Conservation (phyloP, 1,284 basidiomycete species). For the Gymnopus androsaceus region DNA sequence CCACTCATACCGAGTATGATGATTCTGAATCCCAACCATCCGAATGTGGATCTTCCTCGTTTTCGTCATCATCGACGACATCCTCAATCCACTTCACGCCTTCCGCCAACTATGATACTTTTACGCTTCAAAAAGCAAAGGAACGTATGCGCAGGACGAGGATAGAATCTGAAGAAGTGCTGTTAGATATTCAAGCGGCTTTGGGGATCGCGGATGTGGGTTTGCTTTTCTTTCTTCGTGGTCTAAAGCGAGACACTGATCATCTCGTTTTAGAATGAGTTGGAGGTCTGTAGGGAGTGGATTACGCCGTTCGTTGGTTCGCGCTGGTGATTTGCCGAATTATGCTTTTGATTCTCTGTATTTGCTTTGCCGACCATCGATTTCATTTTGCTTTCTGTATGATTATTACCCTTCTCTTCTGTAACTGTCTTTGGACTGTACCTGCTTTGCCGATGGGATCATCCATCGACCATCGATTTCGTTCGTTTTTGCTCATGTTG, state of each 20-base stretch:
- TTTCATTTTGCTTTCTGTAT: too few species aligned
- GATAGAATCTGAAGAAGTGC: conserved; percentile 38
- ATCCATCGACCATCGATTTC: too few species aligned
- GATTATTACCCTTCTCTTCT: too few species aligned
- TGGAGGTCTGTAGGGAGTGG: conserved; percentile 12
- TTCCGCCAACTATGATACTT: neutral
- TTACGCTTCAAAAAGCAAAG: conserved; percentile 8
- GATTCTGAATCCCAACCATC: conserved; percentile 11
- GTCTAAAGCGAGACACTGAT: neutral
- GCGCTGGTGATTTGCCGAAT: conserved; percentile 3
- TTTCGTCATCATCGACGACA: neutral
- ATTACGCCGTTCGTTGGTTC: conserved; percentile 3
- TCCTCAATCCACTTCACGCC: neutral
- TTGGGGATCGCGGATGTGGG: conserved; percentile 45
- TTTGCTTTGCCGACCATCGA: too few species aligned
- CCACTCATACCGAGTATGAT: neutral
- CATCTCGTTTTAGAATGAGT: neutral
- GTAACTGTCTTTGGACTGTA: too few species aligned
- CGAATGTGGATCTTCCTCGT: neutral
- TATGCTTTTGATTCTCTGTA: too few species aligned
- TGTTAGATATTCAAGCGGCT: conserved; percentile 46
- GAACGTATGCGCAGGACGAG: conserved; percentile 31
- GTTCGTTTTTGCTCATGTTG: too few species aligned
- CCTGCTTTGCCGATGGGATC: too few species aligned
- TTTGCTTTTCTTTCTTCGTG: conserved; percentile 3